phyloP scores from a whole-genome alignment of 345 rosid genomes.

The Eucalyptus erythrocorys region DNA sequence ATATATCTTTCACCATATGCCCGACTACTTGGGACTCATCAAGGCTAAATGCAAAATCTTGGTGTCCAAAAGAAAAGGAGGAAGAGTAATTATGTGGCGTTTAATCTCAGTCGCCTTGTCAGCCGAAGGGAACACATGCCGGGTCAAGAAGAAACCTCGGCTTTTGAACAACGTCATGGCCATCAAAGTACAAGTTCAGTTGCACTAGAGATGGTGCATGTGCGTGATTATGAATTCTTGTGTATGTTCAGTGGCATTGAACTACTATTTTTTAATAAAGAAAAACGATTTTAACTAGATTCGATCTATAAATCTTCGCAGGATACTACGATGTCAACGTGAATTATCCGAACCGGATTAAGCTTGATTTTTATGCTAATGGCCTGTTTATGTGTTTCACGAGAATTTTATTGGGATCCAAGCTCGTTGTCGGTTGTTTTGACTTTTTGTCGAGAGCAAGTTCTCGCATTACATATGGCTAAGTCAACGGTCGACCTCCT shows the following conservation, averaged over 20 bases:
- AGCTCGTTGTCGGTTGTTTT: background rate
- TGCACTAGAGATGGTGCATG: background rate
- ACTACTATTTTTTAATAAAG: background rate
- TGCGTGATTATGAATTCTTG: background rate
- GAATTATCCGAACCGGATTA: background rate
- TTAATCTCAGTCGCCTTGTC: background rate
- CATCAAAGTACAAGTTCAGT: background rate
- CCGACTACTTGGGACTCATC: background rate
- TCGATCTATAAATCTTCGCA: background rate
- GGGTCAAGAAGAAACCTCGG: background rate
- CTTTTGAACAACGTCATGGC: background rate
- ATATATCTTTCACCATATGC: background rate
- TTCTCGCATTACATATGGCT: background rate
- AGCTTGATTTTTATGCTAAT: background rate
- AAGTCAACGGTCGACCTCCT: background rate
- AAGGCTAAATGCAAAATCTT: background rate
- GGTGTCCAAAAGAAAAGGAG: background rate
- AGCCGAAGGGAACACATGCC: background rate
- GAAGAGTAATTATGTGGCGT: background rate
- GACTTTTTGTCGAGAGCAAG: background rate
- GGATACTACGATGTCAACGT: background rate
- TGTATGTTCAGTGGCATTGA: background rate
- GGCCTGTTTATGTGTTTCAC: background rate
- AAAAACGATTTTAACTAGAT: background rate
- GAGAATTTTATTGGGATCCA: background rate